phyloP scores from a whole-genome alignment of 1,284 basidiomycete species.

The Malassezia arunalokei region DNA sequence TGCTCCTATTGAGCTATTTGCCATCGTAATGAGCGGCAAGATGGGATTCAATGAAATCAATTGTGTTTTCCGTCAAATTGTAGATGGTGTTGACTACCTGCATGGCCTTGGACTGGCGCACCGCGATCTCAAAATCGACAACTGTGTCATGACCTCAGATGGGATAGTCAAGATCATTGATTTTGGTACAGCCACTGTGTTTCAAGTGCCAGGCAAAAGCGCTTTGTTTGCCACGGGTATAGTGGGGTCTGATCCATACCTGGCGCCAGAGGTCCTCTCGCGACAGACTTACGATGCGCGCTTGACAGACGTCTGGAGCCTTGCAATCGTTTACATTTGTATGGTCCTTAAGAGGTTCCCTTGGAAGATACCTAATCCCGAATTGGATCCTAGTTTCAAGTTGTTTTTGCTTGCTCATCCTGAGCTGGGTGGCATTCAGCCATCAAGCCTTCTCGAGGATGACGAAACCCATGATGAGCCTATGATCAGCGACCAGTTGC shows the following conservation, averaged over 20 bases:
- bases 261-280: constrained; percentile 86
- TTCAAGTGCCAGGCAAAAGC: constrained; percentile 75
- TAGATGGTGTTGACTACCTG: constrained; percentile 93
- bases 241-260: constrained; percentile 94
- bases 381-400: constrained; percentile 79
- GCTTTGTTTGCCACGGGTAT: constrained; percentile 62
- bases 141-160: constrained; percentile 90
- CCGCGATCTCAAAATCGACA: constrained; percentile 96
- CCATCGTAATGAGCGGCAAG: constrained; percentile 97
- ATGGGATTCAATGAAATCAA: constrained; percentile 97
- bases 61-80: constrained; percentile 97
- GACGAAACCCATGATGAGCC: not conserved
- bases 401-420: constrained; percentile 86
- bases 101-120: constrained; percentile 95
- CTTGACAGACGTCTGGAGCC: constrained; percentile 95
- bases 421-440: constrained; percentile 54
- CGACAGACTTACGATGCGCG: constrained; percentile 78
- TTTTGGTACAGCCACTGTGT: constrained; percentile 97
- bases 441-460: not conserved
- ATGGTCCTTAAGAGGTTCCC: constrained; percentile 96
- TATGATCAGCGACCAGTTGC: not conserved
- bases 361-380: constrained; percentile 94
- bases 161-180: constrained; percentile 98
- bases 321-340: constrained; percentile 97
- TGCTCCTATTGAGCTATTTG: constrained; percentile 94